Evolutionary conservation across 148 eudicot genomes (phyloP), one percentile per base, ranked within the genome.

Genomic region (Dysphania ambrosioides): DNA sequence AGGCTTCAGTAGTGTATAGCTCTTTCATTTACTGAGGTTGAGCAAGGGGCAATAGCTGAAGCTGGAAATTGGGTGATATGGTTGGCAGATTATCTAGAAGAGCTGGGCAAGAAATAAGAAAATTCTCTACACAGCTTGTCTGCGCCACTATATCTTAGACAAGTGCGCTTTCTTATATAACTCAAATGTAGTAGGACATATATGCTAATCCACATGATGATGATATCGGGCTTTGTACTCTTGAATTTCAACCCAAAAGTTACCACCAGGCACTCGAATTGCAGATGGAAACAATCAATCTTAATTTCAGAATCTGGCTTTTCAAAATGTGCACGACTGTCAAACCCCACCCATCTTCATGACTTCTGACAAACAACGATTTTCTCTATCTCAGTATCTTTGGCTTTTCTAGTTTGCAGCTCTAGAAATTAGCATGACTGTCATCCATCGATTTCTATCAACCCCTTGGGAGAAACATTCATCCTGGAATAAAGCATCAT

Each of bases 231-330:
- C 88, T 83, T 87, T 94, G 83, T 91, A 79, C 81, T 90, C 80
- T 90, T 94, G 73, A 94, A 86, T 78, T 94, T 94, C 55, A 83
- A 72, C 24, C 79, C 93, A 78, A 97, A 94, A 59, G 90, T 89
- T 71, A 90, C 98, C 4, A 94, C 98, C 75, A 90, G 87, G 86
- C 98, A 94, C 73, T 94, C 98, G 38, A 91, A 94, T 97, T 94
- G 80, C 66, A 78, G 26, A 74, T 63, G 42, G 72, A 67, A 40
- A 63, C 8, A 73, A 27, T 29, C 51, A 55, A 66, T 16, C 27
- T 67, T 41, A 44, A 30, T 41, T 12, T 41, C 53, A 24, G 55
- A 13, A 67, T 13, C 15, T 35, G 19, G 32, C 32, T 42, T 40
- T n/a, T 35, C 16, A n/a, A 66, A 38, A 66, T 38, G 70, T 66